Conservation (phyloP, 2,329 filamentous ascomycete species). For the Colletotrichum sansevieriae region DNA sequence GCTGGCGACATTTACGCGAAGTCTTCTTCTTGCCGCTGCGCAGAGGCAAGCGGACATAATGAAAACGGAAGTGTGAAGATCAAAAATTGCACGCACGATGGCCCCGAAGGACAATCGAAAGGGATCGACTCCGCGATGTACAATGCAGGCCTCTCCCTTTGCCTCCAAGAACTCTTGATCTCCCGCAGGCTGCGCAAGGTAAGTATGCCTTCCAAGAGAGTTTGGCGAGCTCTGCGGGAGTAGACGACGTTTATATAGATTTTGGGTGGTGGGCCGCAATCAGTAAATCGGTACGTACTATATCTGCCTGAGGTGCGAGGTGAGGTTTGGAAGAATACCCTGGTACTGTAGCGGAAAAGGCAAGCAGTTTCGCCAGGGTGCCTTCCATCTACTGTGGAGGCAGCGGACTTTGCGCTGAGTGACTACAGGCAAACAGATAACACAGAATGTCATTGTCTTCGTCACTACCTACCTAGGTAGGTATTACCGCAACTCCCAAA, state of each 20-base stretch:
- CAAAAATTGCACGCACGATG: slow-evolving; percentile 41
- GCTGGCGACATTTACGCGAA: not conserved
- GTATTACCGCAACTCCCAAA: no score
- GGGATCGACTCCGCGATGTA: slow-evolving; percentile 53
- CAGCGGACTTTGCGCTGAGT: no score
- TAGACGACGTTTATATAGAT: slow-evolving; percentile 49
- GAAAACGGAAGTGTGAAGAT: slow-evolving; percentile 43
- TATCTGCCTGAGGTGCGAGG: not conserved
- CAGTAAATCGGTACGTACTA: slow-evolving; percentile 28
- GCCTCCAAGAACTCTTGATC: slow-evolving; percentile 58
- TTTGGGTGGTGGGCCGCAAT: slow-evolving; percentile 2
- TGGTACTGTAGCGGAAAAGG: not conserved
- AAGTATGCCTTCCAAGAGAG: slow-evolving; percentile 60
- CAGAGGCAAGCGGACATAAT: slow-evolving; percentile 34
- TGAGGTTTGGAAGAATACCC: not conserved
- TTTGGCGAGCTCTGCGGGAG: not conserved
- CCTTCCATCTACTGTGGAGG: no score
- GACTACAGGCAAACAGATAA: no score
- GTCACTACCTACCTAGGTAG: no score
- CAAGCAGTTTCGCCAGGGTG: not conserved
- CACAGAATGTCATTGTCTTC: no score
- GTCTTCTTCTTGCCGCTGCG: slow-evolving; percentile 43
- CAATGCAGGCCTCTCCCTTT: slow-evolving; percentile 64
- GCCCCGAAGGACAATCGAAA: slow-evolving; percentile 42
- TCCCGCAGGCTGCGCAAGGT: slow-evolving; percentile 58